Conservation (phyloP, 345 rosid genomes). For the Citrus australasica region DNA sequence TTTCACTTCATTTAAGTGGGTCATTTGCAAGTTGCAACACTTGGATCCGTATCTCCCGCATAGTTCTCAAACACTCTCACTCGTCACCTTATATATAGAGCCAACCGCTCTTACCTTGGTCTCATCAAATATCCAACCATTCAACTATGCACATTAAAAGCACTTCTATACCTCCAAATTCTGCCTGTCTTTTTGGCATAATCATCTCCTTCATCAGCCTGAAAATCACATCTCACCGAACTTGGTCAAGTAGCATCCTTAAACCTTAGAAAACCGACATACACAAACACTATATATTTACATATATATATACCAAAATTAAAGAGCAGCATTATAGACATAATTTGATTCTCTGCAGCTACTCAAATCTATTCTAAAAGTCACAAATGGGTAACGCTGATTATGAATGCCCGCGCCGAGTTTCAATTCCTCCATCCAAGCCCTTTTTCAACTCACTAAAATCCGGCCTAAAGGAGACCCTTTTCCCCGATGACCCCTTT, state of each 20-base stretch:
- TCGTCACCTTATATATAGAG: background rate
- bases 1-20: no score
- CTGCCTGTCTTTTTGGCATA: background rate
- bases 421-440: conserved; percentile 67
- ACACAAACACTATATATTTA: background rate
- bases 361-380: background rate
- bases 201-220: background rate
- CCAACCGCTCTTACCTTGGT: background rate
- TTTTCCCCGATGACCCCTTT: conserved; percentile 92
- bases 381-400: conserved; percentile 36
- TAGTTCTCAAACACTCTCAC: background rate
- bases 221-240: background rate
- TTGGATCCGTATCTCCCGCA: no score
- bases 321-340: background rate
- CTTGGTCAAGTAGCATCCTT: background rate
- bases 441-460: conserved; percentile 67
- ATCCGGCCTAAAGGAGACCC: conserved; percentile 67
- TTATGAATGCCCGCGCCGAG: conserved; percentile 42
- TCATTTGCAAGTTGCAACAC: no score
- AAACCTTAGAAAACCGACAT: background rate
- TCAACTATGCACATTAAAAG: background rate
- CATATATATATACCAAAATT: background rate
- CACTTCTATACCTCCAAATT: background rate
- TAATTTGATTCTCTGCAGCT: background rate
- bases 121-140: background rate